Percentiles rank a stretch among this genome's conserved stretches.
phyloP scores from a whole-genome alignment of 1,139 yeast species.

The Debaryomyces psychrophilus region DNA sequence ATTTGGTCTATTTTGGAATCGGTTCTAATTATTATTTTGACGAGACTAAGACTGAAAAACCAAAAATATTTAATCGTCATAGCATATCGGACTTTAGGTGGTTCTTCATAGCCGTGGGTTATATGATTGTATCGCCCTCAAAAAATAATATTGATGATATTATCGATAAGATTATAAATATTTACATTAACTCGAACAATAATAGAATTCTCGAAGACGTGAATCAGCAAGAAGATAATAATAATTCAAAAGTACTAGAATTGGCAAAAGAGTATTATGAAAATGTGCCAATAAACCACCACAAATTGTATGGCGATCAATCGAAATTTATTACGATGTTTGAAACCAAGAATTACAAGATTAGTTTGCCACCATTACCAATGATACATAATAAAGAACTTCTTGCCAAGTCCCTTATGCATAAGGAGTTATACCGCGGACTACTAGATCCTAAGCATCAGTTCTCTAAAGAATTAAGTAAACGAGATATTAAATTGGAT shows the following conservation, averaged over 20 bases:
- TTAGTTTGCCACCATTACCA: constrained; percentile 42
- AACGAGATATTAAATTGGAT: constrained; percentile 21
- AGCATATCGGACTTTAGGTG: constrained; percentile 24
- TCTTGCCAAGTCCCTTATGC: constrained; percentile 43
- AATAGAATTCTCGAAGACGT: constrained; percentile 4
- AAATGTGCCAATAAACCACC: constrained; percentile 25
- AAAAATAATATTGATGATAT: constrained; percentile 31
- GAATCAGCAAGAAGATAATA: background rate
- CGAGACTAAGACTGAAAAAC: background rate
- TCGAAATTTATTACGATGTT: constrained; percentile 29
- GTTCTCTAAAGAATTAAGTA: constrained; percentile 29
- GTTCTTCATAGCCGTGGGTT: constrained; percentile 44
- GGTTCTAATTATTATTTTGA: constrained; percentile 11
- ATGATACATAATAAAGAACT: constrained; percentile 33
- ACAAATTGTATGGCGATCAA: constrained; percentile 22
- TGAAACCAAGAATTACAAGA: constrained; percentile 27
- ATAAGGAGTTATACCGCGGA: constrained; percentile 43
- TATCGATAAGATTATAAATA: constrained; percentile 34
- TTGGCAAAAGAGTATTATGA: constrained; percentile 29
- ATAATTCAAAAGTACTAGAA: constrained; percentile 9
- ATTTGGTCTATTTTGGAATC: constrained; percentile 24
- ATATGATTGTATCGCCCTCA: constrained; percentile 30
- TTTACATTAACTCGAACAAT: constrained; percentile 32
- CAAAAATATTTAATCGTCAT: background rate
- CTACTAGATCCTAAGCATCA: constrained; percentile 34